Conservation (phyloP, 495 filamentous ascomycete genomes). For the Melanomma pulvis-pyrius region DNA sequence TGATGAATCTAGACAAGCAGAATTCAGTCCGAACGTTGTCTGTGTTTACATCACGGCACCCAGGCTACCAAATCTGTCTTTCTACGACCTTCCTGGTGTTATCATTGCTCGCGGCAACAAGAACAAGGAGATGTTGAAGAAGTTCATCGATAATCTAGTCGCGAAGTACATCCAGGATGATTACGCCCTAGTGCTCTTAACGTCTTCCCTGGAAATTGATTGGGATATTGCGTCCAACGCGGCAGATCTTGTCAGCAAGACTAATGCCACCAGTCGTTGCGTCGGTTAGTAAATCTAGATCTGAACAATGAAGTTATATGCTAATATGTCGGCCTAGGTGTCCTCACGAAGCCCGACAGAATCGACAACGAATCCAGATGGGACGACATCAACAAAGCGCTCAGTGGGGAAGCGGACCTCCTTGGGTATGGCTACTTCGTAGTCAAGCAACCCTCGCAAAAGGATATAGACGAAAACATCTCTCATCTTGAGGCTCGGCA, state of each 20-base stretch:
- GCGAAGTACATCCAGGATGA: slow-evolving; percentile 64
- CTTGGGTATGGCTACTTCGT: slow-evolving; percentile 61
- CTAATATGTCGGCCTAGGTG: too few species aligned
- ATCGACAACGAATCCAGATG: slow-evolving; percentile 54
- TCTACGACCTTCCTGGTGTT: slow-evolving; percentile 81
- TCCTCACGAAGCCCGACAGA: slow-evolving; percentile 80
- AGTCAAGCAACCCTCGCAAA: slow-evolving; percentile 52
- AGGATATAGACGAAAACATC: slow-evolving; percentile 44
- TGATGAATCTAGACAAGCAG: slow-evolving; percentile 48
- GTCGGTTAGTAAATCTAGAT: slow-evolving; percentile 51
- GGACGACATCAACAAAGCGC: slow-evolving; percentile 59
- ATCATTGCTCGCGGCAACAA: slow-evolving; percentile 65
- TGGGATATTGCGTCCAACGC: neutral
- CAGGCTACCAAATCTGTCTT: slow-evolving; percentile 67
- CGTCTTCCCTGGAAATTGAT: slow-evolving; percentile 69
- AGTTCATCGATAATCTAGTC: slow-evolving; percentile 68
- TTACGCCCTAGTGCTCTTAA: slow-evolving; percentile 72
- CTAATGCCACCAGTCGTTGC: neutral
- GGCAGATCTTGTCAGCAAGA: neutral
- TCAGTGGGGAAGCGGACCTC: slow-evolving; percentile 56
- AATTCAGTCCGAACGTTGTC: slow-evolving; percentile 79
- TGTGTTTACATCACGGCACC: slow-evolving; percentile 72
- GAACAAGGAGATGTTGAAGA: slow-evolving; percentile 66
- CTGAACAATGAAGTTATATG: too few species aligned
- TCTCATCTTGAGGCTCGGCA: slow-evolving; percentile 45